These are phyloP conservation scores for Hippophae rhamnoides DNA, from an alignment of 306 rosid genomes.

Conservation along the genomic window DNA sequence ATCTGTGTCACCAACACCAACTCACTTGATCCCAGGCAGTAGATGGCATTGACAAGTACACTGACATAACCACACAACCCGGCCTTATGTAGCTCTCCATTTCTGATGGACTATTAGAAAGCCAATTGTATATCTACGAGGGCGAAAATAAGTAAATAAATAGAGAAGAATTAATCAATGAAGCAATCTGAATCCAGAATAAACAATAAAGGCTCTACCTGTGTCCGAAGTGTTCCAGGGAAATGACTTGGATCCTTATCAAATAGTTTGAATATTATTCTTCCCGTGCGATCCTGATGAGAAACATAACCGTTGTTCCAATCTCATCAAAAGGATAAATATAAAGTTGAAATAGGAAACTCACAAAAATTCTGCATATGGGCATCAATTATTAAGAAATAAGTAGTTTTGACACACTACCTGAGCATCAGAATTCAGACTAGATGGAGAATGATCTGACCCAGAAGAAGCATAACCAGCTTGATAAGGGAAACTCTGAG, in stretches of 20 bases:
- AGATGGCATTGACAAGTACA: constrained; percentile 64
- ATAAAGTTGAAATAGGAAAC: not conserved
- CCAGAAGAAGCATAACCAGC: constrained; percentile 79
- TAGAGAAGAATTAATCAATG: constrained; percentile 5
- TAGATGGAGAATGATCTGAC: constrained; percentile 87
- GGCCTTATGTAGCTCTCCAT: constrained; percentile 96
- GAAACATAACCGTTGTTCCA: constrained; percentile 12
- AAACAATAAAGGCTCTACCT: constrained; percentile 36
- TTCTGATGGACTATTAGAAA: constrained; percentile 77
- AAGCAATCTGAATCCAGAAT: constrained; percentile 2
- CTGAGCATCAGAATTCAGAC: constrained; percentile 79
- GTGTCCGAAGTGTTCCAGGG: constrained; percentile 65
- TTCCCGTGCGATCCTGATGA: constrained; percentile 69
- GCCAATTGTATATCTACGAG: constrained; percentile 70
- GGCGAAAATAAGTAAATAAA: constrained; percentile 1
- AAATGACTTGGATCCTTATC: constrained; percentile 87
- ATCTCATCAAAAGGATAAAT: constrained; percentile 2
- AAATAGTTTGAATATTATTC: constrained; percentile 76
- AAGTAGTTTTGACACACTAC: constrained; percentile 25
- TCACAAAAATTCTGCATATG: not conserved
- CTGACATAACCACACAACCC: constrained; percentile 77
- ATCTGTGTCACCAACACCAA: constrained; percentile 17
- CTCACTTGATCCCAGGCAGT: constrained; percentile 80
- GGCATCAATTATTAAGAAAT: not conserved
- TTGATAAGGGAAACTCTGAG: constrained; percentile 58